Evolutionary conservation across 2,329 filamentous ascomycete species (phyloP).

Genomic region (Apiospora aurea): DNA sequence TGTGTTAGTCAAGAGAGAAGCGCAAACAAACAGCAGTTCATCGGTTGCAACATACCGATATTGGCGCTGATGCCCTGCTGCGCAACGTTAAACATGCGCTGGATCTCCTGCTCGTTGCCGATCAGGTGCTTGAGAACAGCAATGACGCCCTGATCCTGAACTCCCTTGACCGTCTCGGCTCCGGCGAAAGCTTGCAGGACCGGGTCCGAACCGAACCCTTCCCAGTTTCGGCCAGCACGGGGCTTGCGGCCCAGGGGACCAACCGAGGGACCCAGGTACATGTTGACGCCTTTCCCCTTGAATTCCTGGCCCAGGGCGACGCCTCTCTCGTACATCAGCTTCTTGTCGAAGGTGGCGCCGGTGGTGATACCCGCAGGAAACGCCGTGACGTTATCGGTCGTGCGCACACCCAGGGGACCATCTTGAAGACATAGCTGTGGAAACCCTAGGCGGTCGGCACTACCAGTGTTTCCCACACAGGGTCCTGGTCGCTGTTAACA

Average conservation of each 20-base stretch:
- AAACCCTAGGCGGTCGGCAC: constrained; percentile 73
- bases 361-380: constrained; percentile 83
- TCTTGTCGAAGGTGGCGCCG: constrained; percentile 78
- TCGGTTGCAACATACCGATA: constrained; percentile 58
- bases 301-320: constrained; percentile 75
- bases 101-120: constrained; percentile 59
- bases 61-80: constrained; percentile 68
- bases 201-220: constrained; percentile 75
- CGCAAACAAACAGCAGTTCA: no score
- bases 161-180: constrained; percentile 60
- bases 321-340: constrained; percentile 71
- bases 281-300: constrained; percentile 75
- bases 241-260: constrained; percentile 77
- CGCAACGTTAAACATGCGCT: constrained; percentile 62
- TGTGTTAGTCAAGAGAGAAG: constrained; percentile 23
- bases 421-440: constrained; percentile 77
- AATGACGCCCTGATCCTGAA: constrained; percentile 63
- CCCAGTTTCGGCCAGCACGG: constrained; percentile 77
- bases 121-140: constrained; percentile 65
- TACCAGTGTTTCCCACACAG: constrained; percentile 81
- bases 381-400: constrained; percentile 76
- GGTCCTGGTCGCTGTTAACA: constrained; percentile 46
- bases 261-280: constrained; percentile 74
- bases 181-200: constrained; percentile 64
- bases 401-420: constrained; percentile 73